phyloP scores from a whole-genome alignment of 2,329 filamentous ascomycete genomes.

The Neophaeococcomyces aloes region DNA sequence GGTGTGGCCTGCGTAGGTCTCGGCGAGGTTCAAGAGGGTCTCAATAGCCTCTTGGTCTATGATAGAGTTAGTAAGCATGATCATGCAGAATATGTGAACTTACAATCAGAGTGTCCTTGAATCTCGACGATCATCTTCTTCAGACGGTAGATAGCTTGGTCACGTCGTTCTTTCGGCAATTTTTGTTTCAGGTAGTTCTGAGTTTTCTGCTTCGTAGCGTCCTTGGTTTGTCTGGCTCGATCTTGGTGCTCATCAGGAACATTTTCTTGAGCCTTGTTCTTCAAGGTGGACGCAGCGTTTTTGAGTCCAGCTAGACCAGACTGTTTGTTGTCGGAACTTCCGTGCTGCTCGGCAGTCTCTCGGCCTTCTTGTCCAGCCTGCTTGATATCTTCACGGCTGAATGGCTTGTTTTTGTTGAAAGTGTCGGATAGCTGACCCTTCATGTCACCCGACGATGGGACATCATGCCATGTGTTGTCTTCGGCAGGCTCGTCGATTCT shows the following conservation, averaged over 20 bases:
- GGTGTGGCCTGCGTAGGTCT: conserved; percentile 71
- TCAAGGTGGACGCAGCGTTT: conserved; percentile 31
- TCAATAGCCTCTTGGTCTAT: conserved; percentile 75
- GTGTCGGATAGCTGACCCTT: conserved; percentile 56
- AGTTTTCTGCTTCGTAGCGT: conserved; percentile 37
- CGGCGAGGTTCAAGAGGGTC: conserved; percentile 71
- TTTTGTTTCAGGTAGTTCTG: conserved; percentile 74
- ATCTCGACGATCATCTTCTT: conserved; percentile 98
- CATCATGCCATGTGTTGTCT: conserved; percentile 90
- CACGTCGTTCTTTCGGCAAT: conserved; percentile 82
- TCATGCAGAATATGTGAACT: conserved; percentile 23
- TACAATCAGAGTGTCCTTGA: conserved; percentile 84
- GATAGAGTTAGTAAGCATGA: conserved; percentile 6
- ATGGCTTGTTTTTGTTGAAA: conserved; percentile 47
- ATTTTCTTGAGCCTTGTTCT: conserved; percentile 51
- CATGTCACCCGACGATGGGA: conserved; percentile 59
- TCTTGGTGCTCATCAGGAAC: conserved; percentile 52
- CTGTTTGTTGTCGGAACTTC: conserved; percentile 17
- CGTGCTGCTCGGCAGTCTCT: conserved; percentile 42
- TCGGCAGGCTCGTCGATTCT: conserved; percentile 76
- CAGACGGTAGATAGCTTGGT: conserved; percentile 81
- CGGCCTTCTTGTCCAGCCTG: conserved; percentile 49
- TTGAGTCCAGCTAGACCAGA: conserved; percentile 28
- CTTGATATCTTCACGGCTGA: conserved; percentile 49
- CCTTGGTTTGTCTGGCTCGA: conserved; percentile 26